Base-by-base conservation (phyloP, 2,329 filamentous ascomycete species). In the Colletotrichum euphorbiae region DNA sequence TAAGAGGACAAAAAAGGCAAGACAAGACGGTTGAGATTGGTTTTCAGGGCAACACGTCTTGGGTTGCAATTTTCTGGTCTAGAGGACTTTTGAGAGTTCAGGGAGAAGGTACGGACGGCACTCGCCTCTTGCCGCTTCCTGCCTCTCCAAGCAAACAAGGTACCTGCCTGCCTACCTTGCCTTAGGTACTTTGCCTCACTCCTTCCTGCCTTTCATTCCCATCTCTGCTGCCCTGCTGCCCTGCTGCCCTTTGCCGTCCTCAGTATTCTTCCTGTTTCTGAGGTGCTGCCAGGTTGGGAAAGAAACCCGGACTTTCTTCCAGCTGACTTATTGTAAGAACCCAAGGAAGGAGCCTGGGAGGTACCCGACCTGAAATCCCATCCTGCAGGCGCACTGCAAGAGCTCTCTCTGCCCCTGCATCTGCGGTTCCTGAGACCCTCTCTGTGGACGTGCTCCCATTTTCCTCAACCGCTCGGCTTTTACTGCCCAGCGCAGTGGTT, bases 381-480 rank as follows among this genome's bases (percentile, higher is more conserved):
- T 43, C 40, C 21, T 56, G 38, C 33, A 36, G 36, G 33, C 24
- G 38, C 36, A 56, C 33, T 24, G 42, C 28, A 33, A 21, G 43
- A 59, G 33, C 33, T 19, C 33, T 7, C 33, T 19, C 33, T 7
- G 50, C 33, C 43, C 56, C 56, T 59, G 56, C 56, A 50, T 31
- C 56, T 48, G 33, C 43, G 42, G 56, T 17, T 59, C 36, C 56
- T 59, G 56, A 59, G 56, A 59, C 56, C 28, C 17, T 21, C 46
- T 28, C 28, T 8, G 28, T 11, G 36, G 36, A 38, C 36, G 33
- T 55, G 33, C 51, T 38, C 28, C 28, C 28, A 28, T 28, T 28
- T 15, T 15, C 56, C 43, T 36, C 21, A 56, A n/a, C 9, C 24
- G 17, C 43, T 61, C 48, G 48, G 42, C 24, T 31, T 36, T 33